Percentiles rank a stretch among this genome's conserved stretches.
phyloP scores from a whole-genome alignment of 768 basidiomycete genomes.

The Phlegmacium glaucopus region DNA sequence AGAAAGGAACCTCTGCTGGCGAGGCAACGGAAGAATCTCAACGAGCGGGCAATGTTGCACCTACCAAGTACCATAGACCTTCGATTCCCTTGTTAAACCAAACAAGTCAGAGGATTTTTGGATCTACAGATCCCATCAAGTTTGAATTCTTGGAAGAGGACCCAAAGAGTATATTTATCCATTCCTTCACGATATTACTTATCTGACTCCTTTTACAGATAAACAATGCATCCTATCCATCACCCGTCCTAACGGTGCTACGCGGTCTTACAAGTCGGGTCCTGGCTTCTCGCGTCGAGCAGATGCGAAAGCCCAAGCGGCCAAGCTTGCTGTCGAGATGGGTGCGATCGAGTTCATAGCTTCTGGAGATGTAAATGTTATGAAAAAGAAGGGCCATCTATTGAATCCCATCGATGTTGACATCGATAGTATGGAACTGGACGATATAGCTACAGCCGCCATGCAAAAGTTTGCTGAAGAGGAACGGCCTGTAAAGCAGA shows the following conservation, averaged over 20 bases:
- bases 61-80: slow-evolving; percentile 6
- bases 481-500: slow-evolving; percentile 31
- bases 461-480: slow-evolving; percentile 14
- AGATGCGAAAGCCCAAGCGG: slow-evolving; percentile 54
- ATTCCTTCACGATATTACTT: not conserved
- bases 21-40: slow-evolving; percentile 9
- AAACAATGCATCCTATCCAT: slow-evolving; percentile 64
- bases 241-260: slow-evolving; percentile 47
- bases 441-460: slow-evolving; percentile 7
- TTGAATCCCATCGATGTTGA: slow-evolving; percentile 29
- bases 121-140: slow-evolving; percentile 36
- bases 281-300: slow-evolving; percentile 38
- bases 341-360: slow-evolving; percentile 59
- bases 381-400: slow-evolving; percentile 31
- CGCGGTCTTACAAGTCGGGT: slow-evolving; percentile 52
- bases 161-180: slow-evolving; percentile 29
- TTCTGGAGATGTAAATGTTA: slow-evolving; percentile 36
- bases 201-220: slow-evolving; percentile 28
- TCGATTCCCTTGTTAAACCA: slow-evolving; percentile 36
- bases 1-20: not conserved
- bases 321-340: slow-evolving; percentile 52
- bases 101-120: slow-evolving; percentile 39
- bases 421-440: slow-evolving; percentile 14
- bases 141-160: slow-evolving; percentile 46
- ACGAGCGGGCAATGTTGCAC: not conserved